Conservation (phyloP, 495 filamentous ascomycete species). For the Hypoxylon intermedium region DNA sequence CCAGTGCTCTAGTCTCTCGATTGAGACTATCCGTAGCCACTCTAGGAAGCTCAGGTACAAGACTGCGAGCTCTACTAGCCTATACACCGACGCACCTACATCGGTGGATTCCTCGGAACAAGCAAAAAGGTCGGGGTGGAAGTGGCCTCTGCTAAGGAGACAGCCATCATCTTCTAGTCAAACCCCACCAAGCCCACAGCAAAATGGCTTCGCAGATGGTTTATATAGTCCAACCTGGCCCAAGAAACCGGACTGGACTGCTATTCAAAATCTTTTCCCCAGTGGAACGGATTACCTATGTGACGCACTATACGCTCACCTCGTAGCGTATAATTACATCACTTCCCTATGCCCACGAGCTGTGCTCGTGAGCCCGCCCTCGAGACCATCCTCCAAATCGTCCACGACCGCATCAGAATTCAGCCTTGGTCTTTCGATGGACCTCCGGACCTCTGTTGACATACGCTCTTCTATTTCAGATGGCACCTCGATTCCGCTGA, state of each 20-base stretch:
- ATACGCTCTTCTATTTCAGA: slow-evolving; percentile 26
- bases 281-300: slow-evolving; percentile 61
- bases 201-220: slow-evolving; percentile 11
- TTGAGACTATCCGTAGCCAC: slow-evolving; percentile 56
- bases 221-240: slow-evolving; percentile 23
- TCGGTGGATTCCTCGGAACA: slow-evolving; percentile 22
- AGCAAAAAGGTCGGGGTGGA: slow-evolving; percentile 36
- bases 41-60: slow-evolving; percentile 51
- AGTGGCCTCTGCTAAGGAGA: slow-evolving; percentile 34
- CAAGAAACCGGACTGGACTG: slow-evolving; percentile 45
- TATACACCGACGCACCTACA: slow-evolving; percentile 26
- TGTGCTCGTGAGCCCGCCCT: slow-evolving; percentile 20
- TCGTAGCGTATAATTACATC: slow-evolving; percentile 69
- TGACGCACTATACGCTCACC: slow-evolving; percentile 68
- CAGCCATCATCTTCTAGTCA: slow-evolving; percentile 16
- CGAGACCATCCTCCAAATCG: slow-evolving; percentile 28
- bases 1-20: slow-evolving; percentile 50
- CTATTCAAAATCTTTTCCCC: slow-evolving; percentile 66
- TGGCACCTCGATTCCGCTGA: slow-evolving; percentile 43
- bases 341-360: slow-evolving; percentile 49
- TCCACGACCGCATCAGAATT: slow-evolving; percentile 22
- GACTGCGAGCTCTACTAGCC: slow-evolving; percentile 20
- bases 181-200: slow-evolving; percentile 21
- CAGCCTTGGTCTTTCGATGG: slow-evolving; percentile 23
- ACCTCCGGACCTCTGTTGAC: slow-evolving; percentile 24